These are phyloP conservation scores for Laetiporus sulphureus DNA, from an alignment of 1,284 basidiomycete genomes.

Conservation along the genomic window DNA sequence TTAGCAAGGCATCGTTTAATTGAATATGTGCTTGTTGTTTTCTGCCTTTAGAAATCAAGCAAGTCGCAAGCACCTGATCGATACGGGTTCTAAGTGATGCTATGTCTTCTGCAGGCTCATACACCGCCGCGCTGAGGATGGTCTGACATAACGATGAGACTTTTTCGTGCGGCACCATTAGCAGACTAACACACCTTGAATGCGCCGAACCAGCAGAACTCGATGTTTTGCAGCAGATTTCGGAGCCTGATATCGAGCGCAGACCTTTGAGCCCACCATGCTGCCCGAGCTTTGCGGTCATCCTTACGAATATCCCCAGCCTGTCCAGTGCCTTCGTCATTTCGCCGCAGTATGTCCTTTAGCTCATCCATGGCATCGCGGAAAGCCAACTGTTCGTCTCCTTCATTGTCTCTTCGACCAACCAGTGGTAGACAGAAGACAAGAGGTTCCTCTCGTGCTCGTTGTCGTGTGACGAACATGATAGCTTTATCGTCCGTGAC, in stretches of 20 bases:
- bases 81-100: constrained; percentile 56
- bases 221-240: constrained; percentile 77
- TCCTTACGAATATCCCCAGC: constrained; percentile 66
- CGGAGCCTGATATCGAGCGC: constrained; percentile 74
- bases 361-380: constrained; percentile 73
- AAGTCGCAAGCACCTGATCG: constrained; percentile 69
- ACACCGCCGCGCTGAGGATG: constrained; percentile 55
- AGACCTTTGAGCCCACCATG: constrained; percentile 84
- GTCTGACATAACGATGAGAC: constrained; percentile 39
- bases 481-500: constrained; percentile 79
- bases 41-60: constrained; percentile 54
- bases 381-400: constrained; percentile 74
- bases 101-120: constrained; percentile 40
- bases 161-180: background rate
- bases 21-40: constrained; percentile 46
- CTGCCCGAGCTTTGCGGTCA: constrained; percentile 55
- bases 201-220: constrained; percentile 94
- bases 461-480: constrained; percentile 80
- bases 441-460: constrained; percentile 56
- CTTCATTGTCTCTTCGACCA: constrained; percentile 69
- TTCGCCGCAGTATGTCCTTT: constrained; percentile 69
- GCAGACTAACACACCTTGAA: constrained; percentile 70
- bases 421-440: constrained; percentile 88
- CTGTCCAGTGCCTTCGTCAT: constrained; percentile 70
- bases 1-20: constrained; percentile 70